Evolutionary conservation across 2,329 filamentous ascomycete genomes (phyloP), one percentile per base, ranked within the genome.

Genomic region (Ophiocordyceps camponoti-rufipedis): DNA sequence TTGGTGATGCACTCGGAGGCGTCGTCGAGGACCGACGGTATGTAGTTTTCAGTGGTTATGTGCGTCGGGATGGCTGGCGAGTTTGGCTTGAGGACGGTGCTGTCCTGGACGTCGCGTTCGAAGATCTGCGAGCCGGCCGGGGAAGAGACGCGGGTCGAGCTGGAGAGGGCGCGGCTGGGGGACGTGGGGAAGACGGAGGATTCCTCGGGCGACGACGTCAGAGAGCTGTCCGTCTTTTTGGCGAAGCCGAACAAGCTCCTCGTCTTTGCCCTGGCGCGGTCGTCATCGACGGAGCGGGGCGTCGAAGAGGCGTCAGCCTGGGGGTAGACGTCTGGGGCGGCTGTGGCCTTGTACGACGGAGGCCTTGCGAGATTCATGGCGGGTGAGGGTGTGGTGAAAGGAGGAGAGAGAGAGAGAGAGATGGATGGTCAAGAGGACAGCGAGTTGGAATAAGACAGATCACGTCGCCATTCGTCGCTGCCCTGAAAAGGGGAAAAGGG

Each of bases 1-100:
- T 94, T 86, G 12, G 89, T 95, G 56, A 96, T 94, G 47, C 88
- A 87, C 55, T 88, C 78, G 40, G 87, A 93, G 2, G 86, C 89
- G 44, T 89, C 89, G 59, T 94, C 86, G 43, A 96, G 71, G 12
- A 93, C 88, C 0, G 89, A 76, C 8, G 89, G 89, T 53, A 96
- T 95, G 58, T 88, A 77, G 64, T 96, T 88, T 61, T 96, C 89
- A 8, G 86, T 94, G 54, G 88, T 79, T 55, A 96, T 94, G 58
- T 96, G 89, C 8, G 84, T 80, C 3, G 89, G 89, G 49, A 95
- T 91, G n/a, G 85, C 84, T 1, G 85, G 80, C 3, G 85, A 89
- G 49, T 74, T 78, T 48, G 86, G 82, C 39, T 74, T 67, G n/a
- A 77, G 63, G 4, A 74, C 56, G 29, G 74, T 68, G 55, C 76